Percentiles rank a stretch among this genome's conserved stretches.
phyloP scores from a whole-genome alignment of 805 yeast genomes.

The Yarrowia keelungensis region DNA sequence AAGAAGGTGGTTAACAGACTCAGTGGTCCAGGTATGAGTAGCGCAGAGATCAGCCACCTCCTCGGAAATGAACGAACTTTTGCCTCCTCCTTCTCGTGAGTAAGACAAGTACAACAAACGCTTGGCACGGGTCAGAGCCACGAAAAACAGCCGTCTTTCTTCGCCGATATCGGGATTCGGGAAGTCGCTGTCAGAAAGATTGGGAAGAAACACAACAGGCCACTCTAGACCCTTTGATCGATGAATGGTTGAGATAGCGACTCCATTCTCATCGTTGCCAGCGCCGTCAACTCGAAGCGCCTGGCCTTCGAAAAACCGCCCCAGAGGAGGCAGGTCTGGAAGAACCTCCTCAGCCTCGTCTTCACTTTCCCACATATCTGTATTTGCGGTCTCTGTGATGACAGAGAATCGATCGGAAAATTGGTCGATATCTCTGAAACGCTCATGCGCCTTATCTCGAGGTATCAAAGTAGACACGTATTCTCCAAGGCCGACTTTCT shows the following conservation, averaged over 20 bases:
- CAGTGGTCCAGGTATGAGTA: conserved; percentile 12
- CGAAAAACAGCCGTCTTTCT: conserved; percentile 84
- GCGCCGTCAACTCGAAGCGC: conserved; percentile 42
- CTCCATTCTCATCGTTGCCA: conserved; percentile 42
- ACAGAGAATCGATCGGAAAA: conserved; percentile 20
- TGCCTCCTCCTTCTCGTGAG: conserved; percentile 37
- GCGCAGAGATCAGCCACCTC: not conserved
- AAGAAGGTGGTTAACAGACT: conserved; percentile 10
- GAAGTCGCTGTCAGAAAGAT: conserved; percentile 40
- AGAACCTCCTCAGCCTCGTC: not conserved
- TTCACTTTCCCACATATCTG: conserved; percentile 19
- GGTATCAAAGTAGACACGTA: not conserved
- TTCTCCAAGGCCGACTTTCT: conserved; percentile 10
- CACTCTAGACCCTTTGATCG: conserved; percentile 95
- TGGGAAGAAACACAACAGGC: conserved; percentile 75
- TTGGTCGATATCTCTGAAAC: conserved; percentile 5
- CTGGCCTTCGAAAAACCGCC: conserved; percentile 42
- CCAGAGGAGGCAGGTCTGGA: conserved; percentile 32
- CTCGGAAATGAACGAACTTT: conserved; percentile 13
- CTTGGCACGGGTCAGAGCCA: conserved; percentile 87
- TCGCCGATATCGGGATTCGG: conserved; percentile 49
- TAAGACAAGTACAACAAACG: conserved; percentile 55
- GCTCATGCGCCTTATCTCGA: conserved; percentile 9
- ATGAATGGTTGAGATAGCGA: conserved; percentile 81
- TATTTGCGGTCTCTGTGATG: conserved; percentile 10